Percentiles rank a stretch among this genome's conserved stretches.
Evolutionary conservation across 768 basidiomycete genomes (phyloP).

Genomic region (Mycena indigotica): DNA sequence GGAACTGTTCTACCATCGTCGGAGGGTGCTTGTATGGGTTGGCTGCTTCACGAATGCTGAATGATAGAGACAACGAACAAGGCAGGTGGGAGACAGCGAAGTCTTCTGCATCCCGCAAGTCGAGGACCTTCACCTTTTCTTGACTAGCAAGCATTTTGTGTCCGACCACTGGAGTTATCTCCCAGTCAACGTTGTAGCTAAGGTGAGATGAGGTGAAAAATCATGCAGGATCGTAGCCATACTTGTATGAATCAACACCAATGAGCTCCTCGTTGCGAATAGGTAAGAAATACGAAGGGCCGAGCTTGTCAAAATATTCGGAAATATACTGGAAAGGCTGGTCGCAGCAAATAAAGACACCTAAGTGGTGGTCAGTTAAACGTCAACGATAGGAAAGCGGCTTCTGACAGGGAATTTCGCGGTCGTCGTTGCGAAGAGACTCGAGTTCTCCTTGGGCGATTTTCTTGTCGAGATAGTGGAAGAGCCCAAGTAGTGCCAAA

Average conservation of each 20-base stretch:
- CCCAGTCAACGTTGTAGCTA: conserved; percentile 28
- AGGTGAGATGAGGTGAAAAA: background rate
- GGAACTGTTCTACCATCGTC: conserved; percentile 26
- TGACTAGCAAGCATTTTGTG: too few relatives aligned
- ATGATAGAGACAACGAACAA: conserved; percentile 24
- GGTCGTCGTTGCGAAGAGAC: too few relatives aligned
- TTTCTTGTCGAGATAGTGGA: too few relatives aligned
- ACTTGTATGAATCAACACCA: conserved; percentile 27
- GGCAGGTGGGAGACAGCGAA: too few relatives aligned
- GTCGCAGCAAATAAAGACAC: conserved; percentile 29
- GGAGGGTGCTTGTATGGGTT: conserved; percentile 29
- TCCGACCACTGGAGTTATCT: conserved; percentile 15
- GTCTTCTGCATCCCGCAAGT: too few relatives aligned
- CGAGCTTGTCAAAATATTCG: conserved; percentile 27
- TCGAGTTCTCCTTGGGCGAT: too few relatives aligned
- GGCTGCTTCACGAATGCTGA: conserved; percentile 22
- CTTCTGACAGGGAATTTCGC: too few relatives aligned
- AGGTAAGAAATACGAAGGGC: conserved; percentile 24
- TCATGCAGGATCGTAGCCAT: background rate
- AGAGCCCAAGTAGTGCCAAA: too few relatives aligned
- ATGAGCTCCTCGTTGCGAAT: conserved; percentile 26
- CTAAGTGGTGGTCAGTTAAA: too few relatives aligned
- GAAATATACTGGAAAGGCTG: conserved; percentile 30
- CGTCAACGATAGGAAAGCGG: background rate
- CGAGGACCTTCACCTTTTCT: too few relatives aligned